Evolutionary conservation across 2,329 filamentous ascomycete genomes (phyloP).

Genomic region (Penicillium sp.): DNA sequence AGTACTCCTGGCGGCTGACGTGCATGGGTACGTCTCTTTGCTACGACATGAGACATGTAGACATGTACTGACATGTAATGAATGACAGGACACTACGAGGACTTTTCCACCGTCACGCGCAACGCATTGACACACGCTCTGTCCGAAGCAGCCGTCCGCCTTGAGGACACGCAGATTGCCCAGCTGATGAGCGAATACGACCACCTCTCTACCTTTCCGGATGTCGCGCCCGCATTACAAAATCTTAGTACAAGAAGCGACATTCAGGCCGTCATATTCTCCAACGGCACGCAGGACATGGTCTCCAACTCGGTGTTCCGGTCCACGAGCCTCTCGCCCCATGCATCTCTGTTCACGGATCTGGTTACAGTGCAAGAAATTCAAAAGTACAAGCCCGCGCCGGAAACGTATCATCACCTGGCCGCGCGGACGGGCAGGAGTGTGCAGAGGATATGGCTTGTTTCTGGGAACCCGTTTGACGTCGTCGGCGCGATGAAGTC

Average conservation of each 20-base stretch:
- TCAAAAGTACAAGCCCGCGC: conserved; percentile 62
- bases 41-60: background rate
- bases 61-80: background rate
- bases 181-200: conserved; percentile 63
- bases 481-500: conserved; percentile 59
- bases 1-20: conserved; percentile 73
- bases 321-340: conserved; percentile 53
- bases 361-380: conserved; percentile 61
- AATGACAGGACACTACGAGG: conserved; percentile 53
- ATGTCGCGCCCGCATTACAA: conserved; percentile 55
- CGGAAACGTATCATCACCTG: conserved; percentile 59
- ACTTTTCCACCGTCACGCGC: conserved; percentile 61
- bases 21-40: conserved; percentile 60
- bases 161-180: conserved; percentile 44
- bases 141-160: conserved; percentile 50
- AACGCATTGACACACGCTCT: conserved; percentile 62
- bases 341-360: conserved; percentile 48
- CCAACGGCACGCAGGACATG: conserved; percentile 65
- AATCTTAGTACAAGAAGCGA: conserved; percentile 39
- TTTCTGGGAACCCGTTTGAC: conserved; percentile 72
- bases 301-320: conserved; percentile 56
- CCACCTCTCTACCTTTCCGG: conserved; percentile 60
- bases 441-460: conserved; percentile 59
- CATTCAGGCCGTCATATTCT: conserved; percentile 61
- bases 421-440: conserved; percentile 48